Evolutionary conservation across 352 stramenopile genomes (phyloP).

Genomic region (Globisporangium sylvaticum): DNA sequence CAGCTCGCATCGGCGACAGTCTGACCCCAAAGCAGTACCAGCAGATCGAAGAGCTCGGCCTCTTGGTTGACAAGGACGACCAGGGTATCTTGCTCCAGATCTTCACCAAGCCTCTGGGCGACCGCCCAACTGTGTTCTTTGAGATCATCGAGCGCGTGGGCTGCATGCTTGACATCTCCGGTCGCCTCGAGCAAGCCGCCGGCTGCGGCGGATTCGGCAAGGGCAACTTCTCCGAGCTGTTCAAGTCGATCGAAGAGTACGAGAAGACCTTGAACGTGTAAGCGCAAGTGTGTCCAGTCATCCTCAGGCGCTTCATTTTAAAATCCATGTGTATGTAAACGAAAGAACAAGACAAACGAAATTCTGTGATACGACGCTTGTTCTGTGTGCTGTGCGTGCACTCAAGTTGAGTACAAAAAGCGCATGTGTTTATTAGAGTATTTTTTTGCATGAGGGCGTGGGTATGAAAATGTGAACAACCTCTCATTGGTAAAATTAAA

Average conservation of each 20-base stretch:
- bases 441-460: neutral
- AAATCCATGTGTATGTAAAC: conserved; percentile 3
- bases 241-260: conserved; percentile 92
- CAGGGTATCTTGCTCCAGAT: conserved; percentile 92
- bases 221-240: conserved; percentile 91
- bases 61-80: conserved; percentile 94
- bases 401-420: no score
- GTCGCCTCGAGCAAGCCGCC: conserved; percentile 71
- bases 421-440: no score
- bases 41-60: conserved; percentile 88
- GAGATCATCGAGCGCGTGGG: conserved; percentile 93
- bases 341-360: neutral
- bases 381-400: no score
- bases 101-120: conserved; percentile 88
- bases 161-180: conserved; percentile 72
- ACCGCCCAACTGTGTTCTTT: conserved; percentile 88
- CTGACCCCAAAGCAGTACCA: conserved; percentile 89
- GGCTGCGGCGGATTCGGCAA: conserved; percentile 89
- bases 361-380: neutral
- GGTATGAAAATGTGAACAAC: neutral
- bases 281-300: conserved; percentile 2
- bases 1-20: conserved; percentile 65
- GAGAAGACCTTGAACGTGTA: conserved; percentile 83
- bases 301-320: neutral
- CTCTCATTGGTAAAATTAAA: conserved; percentile 26